Percentiles rank a stretch among this genome's conserved stretches.
Conservation (phyloP, 1,139 yeast genomes). For the Sugiyamaella grinbergsii region DNA sequence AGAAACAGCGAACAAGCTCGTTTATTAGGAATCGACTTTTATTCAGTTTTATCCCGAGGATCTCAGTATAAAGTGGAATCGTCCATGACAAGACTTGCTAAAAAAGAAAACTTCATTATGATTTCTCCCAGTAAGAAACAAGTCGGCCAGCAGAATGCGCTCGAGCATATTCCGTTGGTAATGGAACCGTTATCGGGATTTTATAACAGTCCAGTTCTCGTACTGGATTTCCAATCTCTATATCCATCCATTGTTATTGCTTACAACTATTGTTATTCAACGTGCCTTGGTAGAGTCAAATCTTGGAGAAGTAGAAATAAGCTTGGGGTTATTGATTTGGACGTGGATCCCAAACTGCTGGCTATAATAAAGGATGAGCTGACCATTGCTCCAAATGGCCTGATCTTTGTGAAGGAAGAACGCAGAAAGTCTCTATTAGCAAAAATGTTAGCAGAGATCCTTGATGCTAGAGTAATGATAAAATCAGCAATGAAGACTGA, state of each 20-base stretch:
- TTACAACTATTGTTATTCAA: slow-evolving; percentile 87
- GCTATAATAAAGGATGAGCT: slow-evolving; percentile 53
- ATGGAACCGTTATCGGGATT: slow-evolving; percentile 89
- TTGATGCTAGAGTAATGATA: slow-evolving; percentile 76
- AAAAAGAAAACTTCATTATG: slow-evolving; percentile 69
- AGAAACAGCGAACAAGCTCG: slow-evolving; percentile 83
- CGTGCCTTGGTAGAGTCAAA: slow-evolving; percentile 73
- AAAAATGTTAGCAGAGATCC: slow-evolving; percentile 79
- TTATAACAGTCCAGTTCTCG: slow-evolving; percentile 86
- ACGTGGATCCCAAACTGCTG: slow-evolving; percentile 60
- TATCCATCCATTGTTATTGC: slow-evolving; percentile 94
- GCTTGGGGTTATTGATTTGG: slow-evolving; percentile 53
- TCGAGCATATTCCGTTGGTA: slow-evolving; percentile 85
- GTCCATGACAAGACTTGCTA: slow-evolving; percentile 68
- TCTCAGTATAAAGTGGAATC: slow-evolving; percentile 95
- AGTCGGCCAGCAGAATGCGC: slow-evolving; percentile 81
- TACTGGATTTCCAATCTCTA: slow-evolving; percentile 87
- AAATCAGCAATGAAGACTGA: slow-evolving; percentile 67
- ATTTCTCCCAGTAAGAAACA: slow-evolving; percentile 80
- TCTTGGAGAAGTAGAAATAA: slow-evolving; percentile 52
- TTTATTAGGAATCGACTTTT: slow-evolving; percentile 84
- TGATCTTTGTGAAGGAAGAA: slow-evolving; percentile 66
- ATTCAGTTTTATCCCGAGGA: slow-evolving; percentile 84
- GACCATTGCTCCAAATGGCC: slow-evolving; percentile 82
- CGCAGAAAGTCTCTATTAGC: slow-evolving; percentile 75